Base-by-base conservation (phyloP, 352 stramenopile genomes). In the Globisporangium acanthophoron region DNA sequence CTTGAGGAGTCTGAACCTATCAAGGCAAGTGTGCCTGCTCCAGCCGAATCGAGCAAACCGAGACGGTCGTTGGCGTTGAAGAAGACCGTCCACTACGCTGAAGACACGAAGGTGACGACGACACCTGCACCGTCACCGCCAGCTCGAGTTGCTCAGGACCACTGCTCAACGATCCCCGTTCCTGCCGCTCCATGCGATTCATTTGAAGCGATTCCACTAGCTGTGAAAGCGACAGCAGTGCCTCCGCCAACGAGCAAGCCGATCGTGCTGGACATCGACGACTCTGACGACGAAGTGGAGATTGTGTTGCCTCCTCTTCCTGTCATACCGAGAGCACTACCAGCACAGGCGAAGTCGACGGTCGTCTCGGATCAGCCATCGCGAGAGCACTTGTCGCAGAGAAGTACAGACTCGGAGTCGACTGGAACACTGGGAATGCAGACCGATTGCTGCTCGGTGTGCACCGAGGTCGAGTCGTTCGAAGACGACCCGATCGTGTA, bases 401-500 rank as follows among this genome's bases (percentile, higher is more conserved):
- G 15, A 9, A 47, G 31, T 9, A 29, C 39, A 13, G 5, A 1
- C 11, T 40, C 35, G 11, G 31, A 47, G 18, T 39, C 27, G 4
- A 43, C 50, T 11, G 52, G 41, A 9, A 24, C 29, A 3, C n/a
- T 55, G 8, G 52, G 35, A 21, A 64, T 52, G 6, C 59, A 57
- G 33, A 66, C 21, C 31, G 66, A 69, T 1, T 61, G 65, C 35
- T 97, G 90, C 60, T 71, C 81, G 0, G 64, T 97, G 54, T 97
- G 90, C 62, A 69, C 73, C 5, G 82, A 94, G 40, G 71, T 73
- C 37, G 84, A 96, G 53, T 89, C 80, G 4, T 90, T 80, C 53
- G 87, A 94, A n/a, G 81, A 92, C 43, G 90, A 97, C 56, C 78
- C 76, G 44, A 96, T 97, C 52, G 73, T 97, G 3, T 96, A 94